Evolutionary conservation across 129 eudicot genomes (phyloP), one percentile per base, ranked within the genome.

Genomic region (Flaveria brownii): DNA sequence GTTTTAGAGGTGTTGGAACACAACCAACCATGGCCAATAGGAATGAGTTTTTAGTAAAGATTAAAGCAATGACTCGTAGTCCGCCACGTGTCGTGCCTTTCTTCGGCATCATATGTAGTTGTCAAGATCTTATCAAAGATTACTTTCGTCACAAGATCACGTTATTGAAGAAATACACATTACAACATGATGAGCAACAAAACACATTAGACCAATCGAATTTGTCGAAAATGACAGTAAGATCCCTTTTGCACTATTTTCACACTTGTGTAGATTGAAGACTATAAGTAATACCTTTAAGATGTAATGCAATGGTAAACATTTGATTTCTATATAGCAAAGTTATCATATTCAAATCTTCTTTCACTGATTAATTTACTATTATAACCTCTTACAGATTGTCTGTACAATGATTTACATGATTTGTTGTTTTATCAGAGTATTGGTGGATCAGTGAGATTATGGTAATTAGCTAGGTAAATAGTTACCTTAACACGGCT

Each of bases 1-100:
- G 62, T 55, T 56, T 80, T 28, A 74, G 75, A 80, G 39, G 45
- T 50, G 39, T 66, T 78, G 84, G 82, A 80, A 62, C 84, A 56
- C 80, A 77, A 86, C 87, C 82, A 85, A 82, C 90, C 84, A 75
- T 76, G 77, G 77, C 79, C 84, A 62, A 67, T 55, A 39, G 52
- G 64, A 71, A 76, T 73, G 84, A 74, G 64, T 67, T 80, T 55
- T 75, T 68, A 64, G 69, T 42, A 72, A 73, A 72, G 72, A 70
- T 51, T 43, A 51, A 87, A 87, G 89, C 82, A 87, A 55, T 75
- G 91, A 89, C 72, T 54, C 82, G 26, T 16, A 81, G 42, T 51
- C 6, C 11, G 86, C 86, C 96, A 86, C 91, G 80, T 26, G 81
- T 9, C 62, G 85, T 78, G 74, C 79, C 55, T 65, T 50, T 9